Evolutionary conservation across 805 yeast species (phyloP), one percentile per base, ranked within the genome.

Genomic region (Sugiyamaella lignohabitans): DNA sequence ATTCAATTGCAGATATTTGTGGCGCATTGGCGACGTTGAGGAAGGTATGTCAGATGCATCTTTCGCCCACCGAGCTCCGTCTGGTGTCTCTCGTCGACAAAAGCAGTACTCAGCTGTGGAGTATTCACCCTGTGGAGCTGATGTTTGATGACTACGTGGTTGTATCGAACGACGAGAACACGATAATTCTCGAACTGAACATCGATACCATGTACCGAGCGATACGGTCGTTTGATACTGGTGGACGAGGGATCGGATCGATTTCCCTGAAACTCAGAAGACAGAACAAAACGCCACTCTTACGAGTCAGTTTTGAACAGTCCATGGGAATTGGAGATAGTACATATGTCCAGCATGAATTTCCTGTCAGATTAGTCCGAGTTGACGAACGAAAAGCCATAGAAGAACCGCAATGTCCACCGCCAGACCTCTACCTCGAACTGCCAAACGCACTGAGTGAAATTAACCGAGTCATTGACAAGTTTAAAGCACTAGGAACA

Each of bases 21-120:
- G 67, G 71, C 11, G 69, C 77, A n/a, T 68, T 78, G n/a, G 65
- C 75, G 5, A 65, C 69, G 1, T 60, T 82, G 20, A 65, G 86
- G 32, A 79, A 76, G 57, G 67, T 69, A 48, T 78, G 84, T 38
- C 73, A 79, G 1, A 65, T 83, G 20, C 65, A 79, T 43, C 79
- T 83, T 63, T 72, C 79, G 1, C 76, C 73, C 2, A 60, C 66
- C 1, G 69, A 69, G 47, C 62, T 83, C 37, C 59, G 68, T 34
- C 70, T 80, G 11, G 74, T 81, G 3, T 77, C 80, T 53, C 70
- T 69, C 75, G 5, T 53, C 71, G 56, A 54, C 35, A 35, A 37
- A 22, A 68, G 72, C 38, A 83, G 80, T 48, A 86, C 87, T 2
- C 86, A 80, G 51, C 76, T 79, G 2, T 83, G 87, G 87, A 74